Conservation (phyloP, 2,329 filamentous ascomycete species). For the Cyclaneusma minus region DNA sequence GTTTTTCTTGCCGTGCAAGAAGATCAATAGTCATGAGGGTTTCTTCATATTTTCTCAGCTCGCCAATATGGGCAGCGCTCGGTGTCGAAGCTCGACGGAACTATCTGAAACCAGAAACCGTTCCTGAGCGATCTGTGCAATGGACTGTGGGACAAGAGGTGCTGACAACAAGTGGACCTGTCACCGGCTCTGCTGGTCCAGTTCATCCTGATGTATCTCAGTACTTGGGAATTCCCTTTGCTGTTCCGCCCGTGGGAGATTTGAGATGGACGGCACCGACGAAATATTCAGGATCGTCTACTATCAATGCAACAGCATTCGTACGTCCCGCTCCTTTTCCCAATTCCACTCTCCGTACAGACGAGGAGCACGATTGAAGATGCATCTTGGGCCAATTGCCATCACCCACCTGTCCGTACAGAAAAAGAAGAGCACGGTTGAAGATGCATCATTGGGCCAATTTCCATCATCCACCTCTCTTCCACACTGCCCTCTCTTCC, state of each 20-base stretch:
- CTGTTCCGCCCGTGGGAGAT: conserved; percentile 21
- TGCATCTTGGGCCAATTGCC: too few species aligned
- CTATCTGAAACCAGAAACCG: too few species aligned
- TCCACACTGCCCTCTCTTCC: not conserved
- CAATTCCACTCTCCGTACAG: too few species aligned
- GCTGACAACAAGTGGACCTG: conserved; percentile 13
- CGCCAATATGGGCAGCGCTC: too few species aligned
- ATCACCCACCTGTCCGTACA: too few species aligned
- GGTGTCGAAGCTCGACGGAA: too few species aligned
- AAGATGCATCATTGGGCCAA: too few species aligned
- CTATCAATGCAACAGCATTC: conserved; percentile 11
- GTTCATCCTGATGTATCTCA: conserved; percentile 11
- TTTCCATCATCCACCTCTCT: not conserved
- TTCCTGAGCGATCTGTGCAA: not conserved
- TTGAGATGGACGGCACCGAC: conserved; percentile 22
- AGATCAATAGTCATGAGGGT: too few species aligned
- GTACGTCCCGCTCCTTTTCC: conserved; percentile 9
- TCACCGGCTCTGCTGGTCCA: conserved; percentile 12
- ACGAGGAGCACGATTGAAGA: too few species aligned
- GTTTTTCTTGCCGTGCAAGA: too few species aligned
- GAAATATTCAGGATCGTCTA: conserved; percentile 7
- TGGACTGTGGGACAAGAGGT: conserved; percentile 16
- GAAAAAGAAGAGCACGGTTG: too few species aligned
- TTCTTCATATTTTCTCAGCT: too few species aligned
- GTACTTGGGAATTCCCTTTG: conserved; percentile 26